Percentiles rank a stretch among this genome's conserved stretches.
These are phyloP conservation scores for Amanita rimosa DNA, from an alignment of 768 basidiomycete species.

Conservation along the genomic window DNA sequence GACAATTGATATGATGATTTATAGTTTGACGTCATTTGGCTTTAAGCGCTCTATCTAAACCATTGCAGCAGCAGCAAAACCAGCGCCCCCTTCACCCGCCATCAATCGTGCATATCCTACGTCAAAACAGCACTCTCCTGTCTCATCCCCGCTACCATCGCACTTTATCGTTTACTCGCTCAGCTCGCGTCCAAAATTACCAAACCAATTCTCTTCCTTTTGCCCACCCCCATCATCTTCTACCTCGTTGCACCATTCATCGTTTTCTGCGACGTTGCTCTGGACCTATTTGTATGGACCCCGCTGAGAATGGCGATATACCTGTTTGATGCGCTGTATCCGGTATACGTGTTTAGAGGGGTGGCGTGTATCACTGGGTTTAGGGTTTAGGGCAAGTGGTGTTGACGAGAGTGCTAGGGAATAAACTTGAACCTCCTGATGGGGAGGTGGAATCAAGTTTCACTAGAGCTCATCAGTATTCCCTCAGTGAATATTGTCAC, in stretches of 20 bases:
- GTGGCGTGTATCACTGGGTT: conserved; percentile 48
- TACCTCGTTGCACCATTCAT: conserved; percentile 40
- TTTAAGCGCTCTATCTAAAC: too few relatives aligned
- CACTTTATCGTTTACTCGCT: neutral
- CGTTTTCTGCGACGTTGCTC: conserved; percentile 26
- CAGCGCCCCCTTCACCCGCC: too few relatives aligned
- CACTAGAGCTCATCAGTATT: too few relatives aligned
- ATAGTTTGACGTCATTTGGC: too few relatives aligned
- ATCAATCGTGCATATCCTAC: conserved; percentile 3
- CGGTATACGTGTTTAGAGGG: conserved; percentile 44
- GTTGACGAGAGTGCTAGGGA: too few relatives aligned
- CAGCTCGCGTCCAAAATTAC: neutral
- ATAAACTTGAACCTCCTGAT: too few relatives aligned
- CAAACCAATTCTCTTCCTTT: conserved; percentile 13
- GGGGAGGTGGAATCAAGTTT: too few relatives aligned
- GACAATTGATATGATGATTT: too few relatives aligned
- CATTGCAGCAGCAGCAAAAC: too few relatives aligned
- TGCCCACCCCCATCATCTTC: conserved; percentile 18
- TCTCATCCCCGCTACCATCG: neutral
- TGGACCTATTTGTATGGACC: conserved; percentile 30
- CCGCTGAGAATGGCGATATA: conserved; percentile 30
- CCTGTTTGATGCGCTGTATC: conserved; percentile 34
- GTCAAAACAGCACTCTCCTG: neutral
- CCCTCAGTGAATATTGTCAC: too few relatives aligned
- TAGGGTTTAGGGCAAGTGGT: too few relatives aligned